Evolutionary conservation across 192 early-diverging fungal genomes (phyloP), one percentile per base, ranked within the genome.

Genomic region (Allomyces javanicus): DNA sequence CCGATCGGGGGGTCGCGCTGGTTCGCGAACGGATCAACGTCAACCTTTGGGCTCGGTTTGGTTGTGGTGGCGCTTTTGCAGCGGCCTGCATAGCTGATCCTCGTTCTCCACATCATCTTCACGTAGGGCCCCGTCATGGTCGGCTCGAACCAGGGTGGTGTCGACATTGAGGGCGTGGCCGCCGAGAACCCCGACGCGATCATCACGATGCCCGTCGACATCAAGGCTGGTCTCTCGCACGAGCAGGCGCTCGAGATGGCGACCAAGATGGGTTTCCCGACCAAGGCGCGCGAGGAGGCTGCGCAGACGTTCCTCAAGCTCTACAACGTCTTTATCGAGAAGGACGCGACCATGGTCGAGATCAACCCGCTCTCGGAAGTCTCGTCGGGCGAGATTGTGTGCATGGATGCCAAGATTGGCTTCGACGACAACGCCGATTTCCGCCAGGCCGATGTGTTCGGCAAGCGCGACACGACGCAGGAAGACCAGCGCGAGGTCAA

Each of bases 371-470:
- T 99, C 72, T 89, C 93, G 44, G 93, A 99, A 78, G 85, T 64
- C 83, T 92, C 71, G 87, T 92, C 78, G 90, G 50, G 50, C 50
- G 50, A 58, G 50, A 86, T 95, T 50, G 79, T 89, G 75, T 90
- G 91, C 81, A 97, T 99, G 93, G 96, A 99, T 76, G 96, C 96
- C 81, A 99, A 99, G 83, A 85, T 96, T 78, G 92, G 91, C 69
- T 96, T 96, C 75, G 96, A 99, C 78, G 96, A 99, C 82, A 99
- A 99, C 74, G 94, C 96, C 69, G 90, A 90, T 63, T 97, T 95
- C 85, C 87, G 92, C 70, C 96, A 99, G 79, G 81, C 87, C 75
- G 93, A 89, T 62, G 80, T 95, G 27, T 89, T 90, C 72, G 78
- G 71, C 22, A 83, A 95, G 64, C 90, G 96, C 70, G 94, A 99